Base-by-base conservation (phyloP, 1,284 basidiomycete species). In the Wallemia hederae region DNA sequence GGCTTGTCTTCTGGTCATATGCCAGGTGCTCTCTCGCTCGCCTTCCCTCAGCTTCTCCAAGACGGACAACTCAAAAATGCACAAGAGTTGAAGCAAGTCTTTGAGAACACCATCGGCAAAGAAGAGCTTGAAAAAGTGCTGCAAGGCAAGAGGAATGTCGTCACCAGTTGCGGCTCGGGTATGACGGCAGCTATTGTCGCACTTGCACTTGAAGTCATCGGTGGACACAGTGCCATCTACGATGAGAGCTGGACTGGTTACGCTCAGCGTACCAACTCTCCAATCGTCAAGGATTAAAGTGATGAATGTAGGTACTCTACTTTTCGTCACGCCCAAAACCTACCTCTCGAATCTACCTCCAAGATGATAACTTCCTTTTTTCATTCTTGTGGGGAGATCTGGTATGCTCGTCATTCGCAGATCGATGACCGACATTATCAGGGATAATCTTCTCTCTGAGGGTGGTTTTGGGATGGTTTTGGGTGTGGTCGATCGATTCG, bases 171-270 rank as follows among this genome's bases (percentile, higher is more conserved):
- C 72, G 89, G 88, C 58, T 88, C 84, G 66, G 94, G 94, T 19
- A 98, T 99, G 94, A 96, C 91, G 15, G 94, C 94, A 1, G 86
- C 80, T 3, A 75, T 94, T 3, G 75, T 96, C 14, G 96, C 91
- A 89, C 74, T 94, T 61, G 90, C 85, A 27, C 69, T 91, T 62
- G 78, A 81, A 69, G 67, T 82, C 27, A 68, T 87, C 55, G 81
- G 79, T 11, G 77, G 78, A 34, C 73, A 72, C 25, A 74, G 81
- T 63, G 77, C 78, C 39, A 67, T 96, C 25, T 88, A 94, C 63
- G 89, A 91, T 65, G 88, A 91, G 67, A 62, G 61, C 39, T 65
- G 64, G 64, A 63, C 62, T 27, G 63, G 66, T 55, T 56, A 61
- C 24, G 61, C 9, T 59, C 25, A 27, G 22, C n/a, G 24, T 29